Evolutionary conservation across 2,329 filamentous ascomycete species (phyloP), one percentile per base, ranked within the genome.

Genomic region (Orbilia quercus): DNA sequence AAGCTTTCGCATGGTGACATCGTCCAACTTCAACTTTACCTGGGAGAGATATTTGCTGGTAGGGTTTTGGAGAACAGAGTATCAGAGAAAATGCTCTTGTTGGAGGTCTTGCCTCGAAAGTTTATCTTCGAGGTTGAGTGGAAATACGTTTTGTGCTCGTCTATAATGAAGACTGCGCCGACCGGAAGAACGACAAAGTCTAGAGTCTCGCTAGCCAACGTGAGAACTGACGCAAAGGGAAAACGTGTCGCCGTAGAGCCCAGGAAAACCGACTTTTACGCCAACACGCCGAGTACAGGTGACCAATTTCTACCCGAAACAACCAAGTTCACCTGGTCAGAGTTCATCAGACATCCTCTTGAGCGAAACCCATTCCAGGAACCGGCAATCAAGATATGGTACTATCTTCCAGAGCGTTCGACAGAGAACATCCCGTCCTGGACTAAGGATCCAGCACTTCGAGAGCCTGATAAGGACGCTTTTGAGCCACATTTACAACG

Each of bases 31-130:
- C 95, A 99, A 80, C 90, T 90, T 79, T 84, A 90, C 81, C 87
- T 89, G 79, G 89, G 91, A 38, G 91, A 98, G 65, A 95, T 98
- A 44, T 96, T 96, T 81, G 95, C 92, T 38, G 95, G 92, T 58
- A 84, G 92, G 60, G 89, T 99, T 51, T 85, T 95, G 22, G 91
- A 96, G 81, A 98, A 96, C 76, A 85, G 91, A 70, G 82, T 82
- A 16, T 87, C 87, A 60, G 94, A 96, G 82, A 86, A 90, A 79
- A 90, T 85, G 65, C 81, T 96, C 20, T 83, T 97, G 25, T 81
- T 98, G 42, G 91, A 96, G 77, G 85, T 96, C 75, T 83, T 98
- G 76, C 94, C 95, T 36, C 89, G 90, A 80, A 90, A 89, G 78
- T 89, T 91, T 67, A 87, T 87, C 42, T 81, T 93, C 50, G 91